phyloP scores from a whole-genome alignment of 805 yeast species.

The Candida pseudoglaebosa region DNA sequence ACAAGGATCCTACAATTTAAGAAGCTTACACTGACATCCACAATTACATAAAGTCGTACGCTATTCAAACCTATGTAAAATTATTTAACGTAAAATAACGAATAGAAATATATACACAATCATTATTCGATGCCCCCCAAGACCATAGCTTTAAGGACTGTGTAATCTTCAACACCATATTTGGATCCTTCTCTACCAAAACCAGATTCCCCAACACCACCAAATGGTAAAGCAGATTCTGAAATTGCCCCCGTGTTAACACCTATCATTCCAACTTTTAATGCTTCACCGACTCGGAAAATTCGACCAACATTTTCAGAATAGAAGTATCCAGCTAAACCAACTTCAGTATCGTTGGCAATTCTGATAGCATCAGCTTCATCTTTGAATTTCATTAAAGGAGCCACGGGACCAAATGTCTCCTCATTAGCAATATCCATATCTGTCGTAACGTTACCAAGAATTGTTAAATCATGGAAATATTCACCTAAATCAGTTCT shows the following conservation, averaged over 20 bases:
- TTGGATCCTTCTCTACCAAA: slow-evolving; percentile 68
- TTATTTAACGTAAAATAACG: not conserved
- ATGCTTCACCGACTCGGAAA: slow-evolving; percentile 59
- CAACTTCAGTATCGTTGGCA: slow-evolving; percentile 69
- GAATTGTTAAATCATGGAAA: slow-evolving; percentile 66
- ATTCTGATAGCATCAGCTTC: slow-evolving; percentile 58
- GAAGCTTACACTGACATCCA: no score
- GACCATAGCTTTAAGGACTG: slow-evolving; percentile 58
- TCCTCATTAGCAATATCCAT: slow-evolving; percentile 65
- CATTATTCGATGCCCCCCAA: slow-evolving; percentile 30
- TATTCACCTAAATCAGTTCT: slow-evolving; percentile 54
- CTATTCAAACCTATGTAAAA: not conserved
- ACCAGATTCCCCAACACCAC: slow-evolving; percentile 66
- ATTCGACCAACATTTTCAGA: slow-evolving; percentile 52
- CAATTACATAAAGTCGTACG: not conserved
- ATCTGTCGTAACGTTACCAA: slow-evolving; percentile 53
- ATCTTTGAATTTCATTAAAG: slow-evolving; percentile 58
- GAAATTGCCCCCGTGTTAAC: slow-evolving; percentile 72
- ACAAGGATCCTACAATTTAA: no score
- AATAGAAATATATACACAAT: not conserved
- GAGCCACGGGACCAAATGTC: slow-evolving; percentile 80
- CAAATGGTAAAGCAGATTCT: slow-evolving; percentile 55
- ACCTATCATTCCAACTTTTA: slow-evolving; percentile 81
- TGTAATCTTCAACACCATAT: slow-evolving; percentile 60
- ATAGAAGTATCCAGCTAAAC: slow-evolving; percentile 75